A percentile compares a stretch with the other conserved stretches of the same genome.
phyloP scores from a whole-genome alignment of 1,284 basidiomycete species.

The Volvariella volvacea region DNA sequence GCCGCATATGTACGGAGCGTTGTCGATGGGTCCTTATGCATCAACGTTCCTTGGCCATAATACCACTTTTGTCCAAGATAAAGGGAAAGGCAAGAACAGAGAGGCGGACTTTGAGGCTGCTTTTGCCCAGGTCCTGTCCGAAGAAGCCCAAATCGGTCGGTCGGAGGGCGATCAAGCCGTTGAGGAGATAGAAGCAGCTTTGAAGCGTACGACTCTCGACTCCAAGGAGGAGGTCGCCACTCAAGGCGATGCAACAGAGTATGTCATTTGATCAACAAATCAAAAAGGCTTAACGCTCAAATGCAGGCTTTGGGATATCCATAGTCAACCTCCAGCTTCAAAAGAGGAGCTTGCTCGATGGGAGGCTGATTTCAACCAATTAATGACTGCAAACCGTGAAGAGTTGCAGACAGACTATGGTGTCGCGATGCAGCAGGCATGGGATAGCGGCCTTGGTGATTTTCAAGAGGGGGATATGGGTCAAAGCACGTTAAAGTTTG shows the following conservation, averaged over 20 bases:
- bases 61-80: constrained; percentile 20
- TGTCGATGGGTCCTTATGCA: constrained; percentile 18
- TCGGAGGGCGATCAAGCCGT: constrained; percentile 47
- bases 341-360: constrained; percentile 73
- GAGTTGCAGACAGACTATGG: constrained; percentile 59
- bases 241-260: too few species aligned
- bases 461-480: constrained; percentile 29
- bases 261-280: too few species aligned
- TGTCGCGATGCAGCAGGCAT: constrained; percentile 52
- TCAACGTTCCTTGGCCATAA: too few species aligned
- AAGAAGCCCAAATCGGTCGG: constrained; percentile 41
- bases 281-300: constrained; percentile 12
- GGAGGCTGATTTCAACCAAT: constrained; percentile 85
- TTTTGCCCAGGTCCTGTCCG: constrained; percentile 46
- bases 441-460: constrained; percentile 47
- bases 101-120: constrained; percentile 77
- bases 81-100: constrained; percentile 68
- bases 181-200: constrained; percentile 30
- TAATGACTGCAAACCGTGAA: constrained; percentile 62
- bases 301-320: constrained; percentile 22
- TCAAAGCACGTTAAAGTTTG: constrained; percentile 35
- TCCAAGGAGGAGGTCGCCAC: too few species aligned
- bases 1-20: constrained; percentile 27
- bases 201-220: constrained; percentile 21
- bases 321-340: constrained; percentile 39